phyloP scores from a whole-genome alignment of 2,329 filamentous ascomycete genomes.

The Hypoxylon sp. region DNA sequence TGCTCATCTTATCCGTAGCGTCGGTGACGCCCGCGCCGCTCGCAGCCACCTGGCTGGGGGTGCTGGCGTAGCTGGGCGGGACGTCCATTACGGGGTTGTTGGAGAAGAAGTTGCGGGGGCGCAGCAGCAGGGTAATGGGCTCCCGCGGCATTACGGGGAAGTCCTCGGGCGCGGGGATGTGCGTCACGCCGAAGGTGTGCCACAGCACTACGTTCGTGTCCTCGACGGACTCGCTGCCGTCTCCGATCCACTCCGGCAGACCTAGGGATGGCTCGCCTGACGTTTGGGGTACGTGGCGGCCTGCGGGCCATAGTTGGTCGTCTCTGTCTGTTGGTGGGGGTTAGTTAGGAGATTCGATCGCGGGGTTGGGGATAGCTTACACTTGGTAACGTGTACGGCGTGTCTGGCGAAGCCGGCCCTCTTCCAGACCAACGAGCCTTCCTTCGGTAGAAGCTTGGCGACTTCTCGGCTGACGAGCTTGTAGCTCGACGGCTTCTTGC shows the following conservation, averaged over 20 bases:
- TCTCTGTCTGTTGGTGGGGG: slow-evolving; percentile 73
- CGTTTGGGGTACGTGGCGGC: slow-evolving; percentile 89
- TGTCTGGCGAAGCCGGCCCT: slow-evolving; percentile 89
- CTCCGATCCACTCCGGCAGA: slow-evolving; percentile 82
- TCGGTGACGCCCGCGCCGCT: slow-evolving; percentile 53
- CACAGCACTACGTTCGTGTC: slow-evolving; percentile 91
- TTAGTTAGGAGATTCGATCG: not conserved
- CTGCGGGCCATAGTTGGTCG: slow-evolving; percentile 86
- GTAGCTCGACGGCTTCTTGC: slow-evolving; percentile 86
- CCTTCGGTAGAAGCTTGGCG: slow-evolving; percentile 82
- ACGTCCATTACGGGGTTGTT: slow-evolving; percentile 86
- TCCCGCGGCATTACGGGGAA: slow-evolving; percentile 93
- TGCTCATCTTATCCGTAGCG: slow-evolving; percentile 54
- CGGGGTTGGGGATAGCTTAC: slow-evolving; percentile 65
- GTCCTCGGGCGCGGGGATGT: slow-evolving; percentile 91
- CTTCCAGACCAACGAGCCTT: slow-evolving; percentile 88
- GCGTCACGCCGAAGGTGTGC: slow-evolving; percentile 93
- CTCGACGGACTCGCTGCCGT: slow-evolving; percentile 77
- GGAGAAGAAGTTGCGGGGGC: slow-evolving; percentile 86
- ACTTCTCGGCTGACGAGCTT: slow-evolving; percentile 92
- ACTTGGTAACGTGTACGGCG: slow-evolving; percentile 89
- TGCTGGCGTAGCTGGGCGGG: slow-evolving; percentile 80
- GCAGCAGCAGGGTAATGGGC: slow-evolving; percentile 84
- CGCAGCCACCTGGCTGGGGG: slow-evolving; percentile 73
- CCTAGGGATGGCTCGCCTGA: slow-evolving; percentile 82